Percentiles rank a stretch among this genome's conserved stretches.
Evolutionary conservation across 352 stramenopile species (phyloP).

Genomic region (Thalassiosira pacifica): DNA sequence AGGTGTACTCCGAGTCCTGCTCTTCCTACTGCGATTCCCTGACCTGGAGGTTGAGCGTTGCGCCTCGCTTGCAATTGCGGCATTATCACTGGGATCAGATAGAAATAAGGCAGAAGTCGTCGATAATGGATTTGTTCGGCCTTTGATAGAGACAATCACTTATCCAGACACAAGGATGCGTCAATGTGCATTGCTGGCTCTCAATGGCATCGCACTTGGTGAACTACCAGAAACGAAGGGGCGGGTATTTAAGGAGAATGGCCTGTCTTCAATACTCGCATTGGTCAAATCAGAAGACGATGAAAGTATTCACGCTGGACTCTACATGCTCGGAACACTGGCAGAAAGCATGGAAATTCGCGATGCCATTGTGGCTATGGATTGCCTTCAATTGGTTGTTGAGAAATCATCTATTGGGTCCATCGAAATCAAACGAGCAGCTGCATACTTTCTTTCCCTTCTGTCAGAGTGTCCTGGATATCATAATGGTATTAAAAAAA

Average conservation of each 20-base stretch:
- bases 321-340: slow-evolving; percentile 94
- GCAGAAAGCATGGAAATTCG: slow-evolving; percentile 92
- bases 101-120: slow-evolving; percentile 93
- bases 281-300: slow-evolving; percentile 90
- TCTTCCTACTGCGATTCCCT: slow-evolving; percentile 94
- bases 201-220: slow-evolving; percentile 92
- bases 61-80: slow-evolving; percentile 92
- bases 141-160: slow-evolving; percentile 92
- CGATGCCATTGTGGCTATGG: slow-evolving; percentile 91
- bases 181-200: slow-evolving; percentile 91
- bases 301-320: slow-evolving; percentile 90
- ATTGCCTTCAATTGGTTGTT: slow-evolving; percentile 89
- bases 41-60: slow-evolving; percentile 96
- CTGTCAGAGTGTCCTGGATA: slow-evolving; percentile 92
- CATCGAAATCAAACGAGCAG: slow-evolving; percentile 92
- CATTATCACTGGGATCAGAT: slow-evolving; percentile 92
- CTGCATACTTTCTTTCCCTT: slow-evolving; percentile 92
- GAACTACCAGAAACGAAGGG: slow-evolving; percentile 91
- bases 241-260: slow-evolving; percentile 91
- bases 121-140: slow-evolving; percentile 92
- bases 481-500: slow-evolving; percentile 91
- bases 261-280: slow-evolving; percentile 90
- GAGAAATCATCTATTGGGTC: slow-evolving; percentile 88
- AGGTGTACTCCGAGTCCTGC: slow-evolving; percentile 92
- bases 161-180: slow-evolving; percentile 95